Base-by-base conservation (phyloP, 176 grass and related monocot species). In the Rhipidocladum racemiflorum region DNA sequence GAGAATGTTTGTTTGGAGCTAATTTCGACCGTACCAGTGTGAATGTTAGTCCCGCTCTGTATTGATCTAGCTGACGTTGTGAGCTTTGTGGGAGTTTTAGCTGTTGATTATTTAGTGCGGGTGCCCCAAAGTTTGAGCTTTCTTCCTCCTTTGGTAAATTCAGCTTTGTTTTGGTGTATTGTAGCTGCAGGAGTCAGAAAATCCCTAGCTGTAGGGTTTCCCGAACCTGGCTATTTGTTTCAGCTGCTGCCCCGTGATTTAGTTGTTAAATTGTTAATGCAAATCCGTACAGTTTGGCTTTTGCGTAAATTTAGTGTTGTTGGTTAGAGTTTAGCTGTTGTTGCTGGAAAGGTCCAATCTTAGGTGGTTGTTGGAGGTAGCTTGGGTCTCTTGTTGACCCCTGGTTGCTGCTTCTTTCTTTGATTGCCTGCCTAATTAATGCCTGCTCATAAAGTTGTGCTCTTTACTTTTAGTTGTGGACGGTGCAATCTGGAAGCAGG, bases 341-440 rank as follows among this genome's bases (percentile, higher is more conserved):
- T 57, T 83, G 14, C 73, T 59, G 25, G 30, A 40, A 82, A 82
- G 57, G 25, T 29, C 60, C 14, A 20, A 11, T 62, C 53, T 56
- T 49, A 57, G 79, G 50, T 78, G 49, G 74, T 74, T 34, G 61
- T 81, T 75, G 68, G 85, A 80, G 60, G 3, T 30, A 51, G 42
- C 68, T 61, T 84, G 51, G 81, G 57, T 76, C 59, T 81, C 27
- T 56, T 85, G 71, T 82, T 72, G 35, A 74, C 59, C 16, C 16
- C 6, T 40, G 23, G 71, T 27, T 72, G 12, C 70, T 53, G 23
- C 24, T 76, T 14, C 51, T 80, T 56, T 84, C 16, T 68, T 17
- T 18, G 38, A 38, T 79, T 11, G 29, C 63, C 62, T 82, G 51
- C 64, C 28, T 61, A 51, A 30, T 81, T 87, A 69, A 75, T 76